Evolutionary conservation across 106 monocot genomes (phyloP), one percentile per base, ranked within the genome.

Genomic region (Narthecium ossifragum): DNA sequence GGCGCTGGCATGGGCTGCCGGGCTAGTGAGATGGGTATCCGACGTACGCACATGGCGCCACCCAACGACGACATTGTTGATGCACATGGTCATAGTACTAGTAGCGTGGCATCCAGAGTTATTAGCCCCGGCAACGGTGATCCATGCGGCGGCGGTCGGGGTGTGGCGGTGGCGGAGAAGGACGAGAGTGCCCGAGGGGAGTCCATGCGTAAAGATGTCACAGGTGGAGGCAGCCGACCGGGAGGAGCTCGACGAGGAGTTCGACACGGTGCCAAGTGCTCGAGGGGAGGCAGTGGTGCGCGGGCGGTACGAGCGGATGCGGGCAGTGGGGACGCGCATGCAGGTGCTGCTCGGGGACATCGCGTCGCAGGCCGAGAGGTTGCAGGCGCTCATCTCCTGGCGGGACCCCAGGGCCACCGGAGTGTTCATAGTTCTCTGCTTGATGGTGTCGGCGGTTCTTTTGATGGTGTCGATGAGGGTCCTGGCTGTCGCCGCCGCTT

Each of bases 181-280:
- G 21, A 43, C 59, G 21, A 69, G 81, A 26, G 70, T 58, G 0
- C 84, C 78, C 6, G 32, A 46, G 53, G 60, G 70, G 24, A 62
- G 59, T 46, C 64, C 63, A 14, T 67, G 70, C 68, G 51, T 71
- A 26, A 47, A 64, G 67, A 55, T 59, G 21, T 72, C 76, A 8
- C 59, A 60, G 57, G 73, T 67, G 25, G 73, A 70, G 41, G 40
- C 26, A 15, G 67, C 57, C 15, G 82, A 73, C 26, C 34, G 86
- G 64, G 94, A 94, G 28, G 94, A 94, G 51, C 62, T 94, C 54
- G 94, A 94, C 32, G 94, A 94, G 70, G 94, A 94, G 80, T 71
- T 86, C 57, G 94, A 94, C 53, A 26, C 80, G 8, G 25, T 78
- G 61, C 90, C 94, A 23, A 89, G 85, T 46, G 40, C 39, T 17